Evolutionary conservation across 768 basidiomycete genomes (phyloP), one percentile per base, ranked within the genome.

Genomic region (Crassisporium funariophilum): DNA sequence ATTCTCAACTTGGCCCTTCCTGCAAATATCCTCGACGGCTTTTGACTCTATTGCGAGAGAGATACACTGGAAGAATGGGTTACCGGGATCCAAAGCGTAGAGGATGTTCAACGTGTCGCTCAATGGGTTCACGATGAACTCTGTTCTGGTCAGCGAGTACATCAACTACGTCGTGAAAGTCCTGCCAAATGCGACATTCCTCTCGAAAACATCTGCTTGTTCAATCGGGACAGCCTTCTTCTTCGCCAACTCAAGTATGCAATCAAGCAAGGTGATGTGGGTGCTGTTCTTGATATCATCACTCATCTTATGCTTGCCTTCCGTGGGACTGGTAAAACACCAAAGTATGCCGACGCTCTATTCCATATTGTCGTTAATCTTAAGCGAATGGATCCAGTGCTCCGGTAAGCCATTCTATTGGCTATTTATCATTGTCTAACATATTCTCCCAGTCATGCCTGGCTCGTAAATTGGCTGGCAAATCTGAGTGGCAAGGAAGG

Each of bases 1-100:
- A 55, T 58, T 8, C 46, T 55, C 11, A 6, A 36, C 4, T 45
- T 58, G 5, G 21, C 46, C 0, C 34, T 55, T 4, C 53, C 50
- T 15, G 51, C 54, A 20, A 50, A 58, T 20, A 55, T 58, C 25
- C 48, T 55, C 23, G 54, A 58, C 41, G 56, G 41, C 3, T 58
- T 49, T 39, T 44, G 56, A 3, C 19, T 58, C 5, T 41, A 43
- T 20, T 58, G 9, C 24, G 23, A 15, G 0, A 24, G 19, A 4
- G 24, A 47, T 1, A 35, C 22, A 7, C 40, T 58, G 17, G 40
- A 52, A 1, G 21, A 27, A 4, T 58, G 53, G 56, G 39, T 54
- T n/a, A 25, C 1, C 23, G 10, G 25, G n/a, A 15, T 58, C n/a
- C n/a, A 27, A 22, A 2, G 17, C 3, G 27, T 38, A n/a, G 49